These are phyloP conservation scores for Hamigera avellanea DNA, from an alignment of 495 filamentous ascomycete genomes.

Conservation along the genomic window DNA sequence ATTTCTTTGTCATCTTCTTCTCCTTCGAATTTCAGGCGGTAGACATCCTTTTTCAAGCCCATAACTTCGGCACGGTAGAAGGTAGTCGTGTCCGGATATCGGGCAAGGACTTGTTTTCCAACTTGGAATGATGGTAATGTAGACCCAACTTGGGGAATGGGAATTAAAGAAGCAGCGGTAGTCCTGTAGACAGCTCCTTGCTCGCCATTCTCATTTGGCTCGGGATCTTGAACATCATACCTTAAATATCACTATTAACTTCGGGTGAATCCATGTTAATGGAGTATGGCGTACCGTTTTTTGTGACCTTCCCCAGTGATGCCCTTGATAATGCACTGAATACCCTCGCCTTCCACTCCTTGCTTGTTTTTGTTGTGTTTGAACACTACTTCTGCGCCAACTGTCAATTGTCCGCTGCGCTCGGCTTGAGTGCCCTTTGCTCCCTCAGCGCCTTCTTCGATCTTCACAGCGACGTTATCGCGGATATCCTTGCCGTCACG, in stretches of 20 bases:
- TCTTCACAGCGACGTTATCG: slow-evolving; percentile 35
- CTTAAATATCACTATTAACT: slow-evolving; percentile 25
- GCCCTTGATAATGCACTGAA: slow-evolving; percentile 76
- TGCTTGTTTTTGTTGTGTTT: slow-evolving; percentile 64
- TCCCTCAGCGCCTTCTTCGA: slow-evolving; percentile 43
- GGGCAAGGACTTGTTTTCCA: slow-evolving; percentile 70
- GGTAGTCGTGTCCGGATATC: slow-evolving; percentile 87
- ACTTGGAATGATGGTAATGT: slow-evolving; percentile 58
- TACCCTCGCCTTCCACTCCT: slow-evolving; percentile 54
- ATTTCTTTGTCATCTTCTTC: slow-evolving; percentile 76
- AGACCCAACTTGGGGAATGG: slow-evolving; percentile 54
- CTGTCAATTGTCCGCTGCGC: slow-evolving; percentile 42
- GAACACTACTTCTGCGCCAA: slow-evolving; percentile 79
- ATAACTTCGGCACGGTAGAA: slow-evolving; percentile 97
- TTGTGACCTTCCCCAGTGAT: slow-evolving; percentile 80
- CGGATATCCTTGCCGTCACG: slow-evolving; percentile 26
- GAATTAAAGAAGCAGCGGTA: slow-evolving; percentile 68
- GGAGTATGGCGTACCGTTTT: slow-evolving; percentile 40
- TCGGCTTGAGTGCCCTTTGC: slow-evolving; percentile 38
- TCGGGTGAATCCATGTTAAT: background rate
- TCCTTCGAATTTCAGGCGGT: slow-evolving; percentile 69
- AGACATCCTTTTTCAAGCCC: slow-evolving; percentile 50
- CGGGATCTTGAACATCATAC: slow-evolving; percentile 91
- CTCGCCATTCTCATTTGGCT: slow-evolving; percentile 68
- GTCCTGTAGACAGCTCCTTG: slow-evolving; percentile 66